These are phyloP conservation scores for Penicillium waksmanii DNA, from an alignment of 495 filamentous ascomycete species.

Conservation along the genomic window DNA sequence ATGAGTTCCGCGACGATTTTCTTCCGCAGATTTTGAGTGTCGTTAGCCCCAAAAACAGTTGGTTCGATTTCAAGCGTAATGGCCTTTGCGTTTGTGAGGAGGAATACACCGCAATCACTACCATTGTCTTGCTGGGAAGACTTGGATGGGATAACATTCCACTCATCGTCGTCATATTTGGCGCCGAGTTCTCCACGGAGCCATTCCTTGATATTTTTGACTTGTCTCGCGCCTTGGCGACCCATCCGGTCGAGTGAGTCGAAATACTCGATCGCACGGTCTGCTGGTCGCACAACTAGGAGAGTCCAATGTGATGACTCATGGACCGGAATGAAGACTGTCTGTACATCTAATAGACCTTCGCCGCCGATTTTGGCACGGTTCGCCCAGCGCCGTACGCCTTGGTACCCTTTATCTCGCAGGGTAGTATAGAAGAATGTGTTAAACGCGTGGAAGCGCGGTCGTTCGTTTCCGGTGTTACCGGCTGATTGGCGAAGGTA, in stretches of 20 bases:
- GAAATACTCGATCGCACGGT: constrained; percentile 70
- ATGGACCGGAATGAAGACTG: constrained; percentile 65
- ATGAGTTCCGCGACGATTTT: constrained; percentile 72
- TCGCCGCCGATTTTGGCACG: constrained; percentile 60
- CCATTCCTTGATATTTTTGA: constrained; percentile 54
- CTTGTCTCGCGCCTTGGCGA: constrained; percentile 34
- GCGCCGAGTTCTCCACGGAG: constrained; percentile 60
- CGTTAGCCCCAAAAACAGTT: constrained; percentile 54
- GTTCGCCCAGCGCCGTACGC: constrained; percentile 55
- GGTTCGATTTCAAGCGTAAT: constrained; percentile 67
- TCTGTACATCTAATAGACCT: constrained; percentile 58
- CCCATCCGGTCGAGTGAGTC: constrained; percentile 61
- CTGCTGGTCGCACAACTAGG: constrained; percentile 66
- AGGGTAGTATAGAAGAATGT: constrained; percentile 72
- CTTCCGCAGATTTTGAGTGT: constrained; percentile 61
- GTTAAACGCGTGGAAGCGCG: constrained; percentile 70
- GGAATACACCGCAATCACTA: constrained; percentile 82
- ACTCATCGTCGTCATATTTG: constrained; percentile 62
- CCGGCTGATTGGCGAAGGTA: constrained; percentile 57
- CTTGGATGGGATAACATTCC: constrained; percentile 54
- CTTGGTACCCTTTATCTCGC: constrained; percentile 51
- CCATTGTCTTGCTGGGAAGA: constrained; percentile 67
- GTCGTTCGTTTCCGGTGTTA: constrained; percentile 50
- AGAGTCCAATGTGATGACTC: constrained; percentile 61
- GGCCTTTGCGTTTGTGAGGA: constrained; percentile 73